phyloP scores from a whole-genome alignment of 2,329 filamentous ascomycete genomes.

The Fusarium avenaceum region DNA sequence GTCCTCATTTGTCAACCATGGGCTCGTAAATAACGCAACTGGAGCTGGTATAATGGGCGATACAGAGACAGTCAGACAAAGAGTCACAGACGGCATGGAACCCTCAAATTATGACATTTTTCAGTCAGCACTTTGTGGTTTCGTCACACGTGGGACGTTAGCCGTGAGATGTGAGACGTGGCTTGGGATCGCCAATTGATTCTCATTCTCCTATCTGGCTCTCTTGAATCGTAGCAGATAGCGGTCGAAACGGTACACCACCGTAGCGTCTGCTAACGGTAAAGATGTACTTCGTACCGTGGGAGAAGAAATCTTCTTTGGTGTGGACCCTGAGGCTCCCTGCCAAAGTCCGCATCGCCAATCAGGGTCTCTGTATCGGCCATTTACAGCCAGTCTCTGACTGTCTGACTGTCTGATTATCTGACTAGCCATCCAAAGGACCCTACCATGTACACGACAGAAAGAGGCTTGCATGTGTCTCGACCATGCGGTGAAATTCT shows the following conservation, averaged over 20 bases:
- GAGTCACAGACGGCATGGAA: conserved; percentile 1
- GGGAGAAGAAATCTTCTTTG: conserved; percentile 2
- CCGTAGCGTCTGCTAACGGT: conserved; percentile 31
- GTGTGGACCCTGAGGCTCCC: conserved; percentile 50
- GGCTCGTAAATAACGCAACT: conserved; percentile 40
- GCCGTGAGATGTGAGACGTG: conserved; percentile 1
- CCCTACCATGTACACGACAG: not conserved
- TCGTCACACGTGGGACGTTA: conserved; percentile 6
- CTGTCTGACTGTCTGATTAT: not conserved
- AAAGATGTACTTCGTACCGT: conserved; percentile 31
- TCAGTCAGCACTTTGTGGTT: conserved; percentile 7
- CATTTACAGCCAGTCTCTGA: conserved; percentile 28
- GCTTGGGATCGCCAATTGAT: conserved; percentile 22
- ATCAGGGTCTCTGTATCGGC: conserved; percentile 35
- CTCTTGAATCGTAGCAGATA: conserved; percentile 33
- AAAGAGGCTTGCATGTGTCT: conserved; percentile 26
- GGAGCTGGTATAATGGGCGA: conserved; percentile 6
- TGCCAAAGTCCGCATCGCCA: conserved; percentile 29
- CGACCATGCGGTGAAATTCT: conserved; percentile 1
- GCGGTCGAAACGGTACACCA: conserved; percentile 30
- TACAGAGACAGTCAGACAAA: not conserved
- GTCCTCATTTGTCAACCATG: conserved; percentile 27
- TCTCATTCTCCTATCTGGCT: conserved; percentile 14
- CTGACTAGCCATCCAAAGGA: conserved; percentile 14
- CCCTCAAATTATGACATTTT: conserved; percentile 1